Evolutionary conservation across 768 basidiomycete genomes (phyloP).

Genomic region (Rhodosporidiobolus sp.): DNA sequence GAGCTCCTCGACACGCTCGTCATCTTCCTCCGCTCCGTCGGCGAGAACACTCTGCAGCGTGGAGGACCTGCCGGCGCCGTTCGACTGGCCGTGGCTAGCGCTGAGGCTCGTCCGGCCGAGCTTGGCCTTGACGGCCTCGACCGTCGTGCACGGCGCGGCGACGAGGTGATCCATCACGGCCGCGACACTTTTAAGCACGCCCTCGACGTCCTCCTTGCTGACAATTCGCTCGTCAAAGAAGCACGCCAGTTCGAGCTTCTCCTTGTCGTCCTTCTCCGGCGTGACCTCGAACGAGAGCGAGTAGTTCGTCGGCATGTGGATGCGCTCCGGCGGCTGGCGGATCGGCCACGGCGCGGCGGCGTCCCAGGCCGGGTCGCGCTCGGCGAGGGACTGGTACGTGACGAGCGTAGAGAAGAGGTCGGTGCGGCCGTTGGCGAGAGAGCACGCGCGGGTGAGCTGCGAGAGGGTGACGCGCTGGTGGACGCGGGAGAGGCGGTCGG

Average conservation of each 20-base stretch:
- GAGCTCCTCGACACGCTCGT: not conserved
- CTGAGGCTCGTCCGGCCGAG: not conserved
- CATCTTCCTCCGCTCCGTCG: too few relatives aligned
- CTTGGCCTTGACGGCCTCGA: constrained; percentile 12
- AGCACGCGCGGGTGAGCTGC: constrained; percentile 18
- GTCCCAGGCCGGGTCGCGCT: constrained; percentile 17
- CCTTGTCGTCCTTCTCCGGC: constrained; percentile 33
- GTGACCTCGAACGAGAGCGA: constrained; percentile 40
- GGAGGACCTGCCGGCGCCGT: not conserved
- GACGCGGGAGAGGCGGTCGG: constrained; percentile 28
- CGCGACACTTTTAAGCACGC: constrained; percentile 13
- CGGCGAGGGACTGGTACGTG: constrained; percentile 38
- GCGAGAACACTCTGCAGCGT: too few relatives aligned
- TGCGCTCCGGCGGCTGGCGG: constrained; percentile 35
- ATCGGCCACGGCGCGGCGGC: constrained; percentile 29
- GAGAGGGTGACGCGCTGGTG: constrained; percentile 38
- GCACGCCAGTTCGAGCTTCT: constrained; percentile 35
- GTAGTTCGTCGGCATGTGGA: constrained; percentile 40
- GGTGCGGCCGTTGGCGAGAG: constrained; percentile 11
- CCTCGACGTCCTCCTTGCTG: constrained; percentile 10
- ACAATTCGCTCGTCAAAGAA: constrained; percentile 33
- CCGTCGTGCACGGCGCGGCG: constrained; percentile 29
- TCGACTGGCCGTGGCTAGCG: not conserved
- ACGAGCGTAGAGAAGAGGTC: constrained; percentile 38
- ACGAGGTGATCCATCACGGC: constrained; percentile 27